Conservation (phyloP, 768 basidiomycete genomes). For the Leccinum uliginosum region DNA sequence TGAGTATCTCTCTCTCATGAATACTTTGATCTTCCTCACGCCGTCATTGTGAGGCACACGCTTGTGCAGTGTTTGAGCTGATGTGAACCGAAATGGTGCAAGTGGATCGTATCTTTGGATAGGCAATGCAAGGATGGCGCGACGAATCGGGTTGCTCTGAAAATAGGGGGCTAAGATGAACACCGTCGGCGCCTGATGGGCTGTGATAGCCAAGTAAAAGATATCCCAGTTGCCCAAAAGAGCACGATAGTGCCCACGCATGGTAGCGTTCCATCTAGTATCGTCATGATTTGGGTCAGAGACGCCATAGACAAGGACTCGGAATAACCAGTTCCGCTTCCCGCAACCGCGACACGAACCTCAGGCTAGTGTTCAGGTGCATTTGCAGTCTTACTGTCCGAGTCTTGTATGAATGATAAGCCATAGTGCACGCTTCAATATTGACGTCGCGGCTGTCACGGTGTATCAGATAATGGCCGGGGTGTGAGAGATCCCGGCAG, state of each 20-base stretch:
- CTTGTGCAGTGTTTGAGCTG: not conserved
- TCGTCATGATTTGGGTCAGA: too few relatives aligned
- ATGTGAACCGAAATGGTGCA: not conserved
- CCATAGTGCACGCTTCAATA: not conserved
- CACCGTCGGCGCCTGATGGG: too few relatives aligned
- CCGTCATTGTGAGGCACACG: not conserved
- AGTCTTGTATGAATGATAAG: not conserved
- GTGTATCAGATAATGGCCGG: conserved; percentile 1
- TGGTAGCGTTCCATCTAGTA: too few relatives aligned
- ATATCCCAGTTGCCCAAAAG: not conserved
- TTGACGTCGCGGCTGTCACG: not conserved
- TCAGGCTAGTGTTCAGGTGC: conserved; percentile 4
- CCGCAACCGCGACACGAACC: conserved; percentile 1
- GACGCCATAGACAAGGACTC: not conserved
- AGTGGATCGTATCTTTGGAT: not conserved
- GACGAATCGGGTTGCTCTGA: not conserved
- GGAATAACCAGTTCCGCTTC: not conserved
- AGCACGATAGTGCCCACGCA: too few relatives aligned
- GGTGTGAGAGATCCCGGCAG: conserved; percentile 11
- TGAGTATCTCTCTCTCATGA: not conserved
- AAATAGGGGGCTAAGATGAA: not conserved
- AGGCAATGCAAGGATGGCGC: not conserved
- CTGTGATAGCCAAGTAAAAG: too few relatives aligned
- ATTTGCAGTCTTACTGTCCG: not conserved
- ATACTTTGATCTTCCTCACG: not conserved